Conservation (phyloP, 805 yeast genomes). For the Wickerhamomyces hampshirensis region DNA sequence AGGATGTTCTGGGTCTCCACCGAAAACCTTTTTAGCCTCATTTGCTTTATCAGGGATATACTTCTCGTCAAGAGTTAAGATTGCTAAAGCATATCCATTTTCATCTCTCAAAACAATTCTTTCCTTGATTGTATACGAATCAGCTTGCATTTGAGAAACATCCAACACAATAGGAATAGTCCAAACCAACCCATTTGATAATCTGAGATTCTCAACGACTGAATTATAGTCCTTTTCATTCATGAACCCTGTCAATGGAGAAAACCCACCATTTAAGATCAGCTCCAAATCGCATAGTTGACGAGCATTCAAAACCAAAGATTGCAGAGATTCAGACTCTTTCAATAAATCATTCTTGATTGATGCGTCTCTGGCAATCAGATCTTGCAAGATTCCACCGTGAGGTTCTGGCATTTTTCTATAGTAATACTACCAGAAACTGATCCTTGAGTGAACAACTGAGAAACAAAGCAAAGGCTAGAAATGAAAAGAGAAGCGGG, state of each 20-base stretch:
- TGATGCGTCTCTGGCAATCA: constrained; percentile 73
- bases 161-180: constrained; percentile 92
- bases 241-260: constrained; percentile 69
- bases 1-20: constrained; percentile 98
- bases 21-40: constrained; percentile 84
- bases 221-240: constrained; percentile 58
- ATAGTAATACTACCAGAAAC: not conserved
- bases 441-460: not conserved
- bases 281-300: constrained; percentile 92
- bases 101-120: constrained; percentile 75
- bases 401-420: constrained; percentile 70
- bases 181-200: constrained; percentile 77
- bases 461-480: too few relatives aligned
- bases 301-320: constrained; percentile 67
- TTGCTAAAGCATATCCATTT: constrained; percentile 74
- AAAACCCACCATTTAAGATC: constrained; percentile 90
- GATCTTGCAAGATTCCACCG: constrained; percentile 87
- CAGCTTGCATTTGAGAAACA: constrained; percentile 46
- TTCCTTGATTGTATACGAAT: constrained; percentile 45
- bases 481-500: not conserved
- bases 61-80: constrained; percentile 72
- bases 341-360: constrained; percentile 49
- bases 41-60: constrained; percentile 73
- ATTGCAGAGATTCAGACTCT: constrained; percentile 47
- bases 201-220: constrained; percentile 65